Evolutionary conservation across 2,329 filamentous ascomycete species (phyloP).

Genomic region (Colletotrichum spaethianum): DNA sequence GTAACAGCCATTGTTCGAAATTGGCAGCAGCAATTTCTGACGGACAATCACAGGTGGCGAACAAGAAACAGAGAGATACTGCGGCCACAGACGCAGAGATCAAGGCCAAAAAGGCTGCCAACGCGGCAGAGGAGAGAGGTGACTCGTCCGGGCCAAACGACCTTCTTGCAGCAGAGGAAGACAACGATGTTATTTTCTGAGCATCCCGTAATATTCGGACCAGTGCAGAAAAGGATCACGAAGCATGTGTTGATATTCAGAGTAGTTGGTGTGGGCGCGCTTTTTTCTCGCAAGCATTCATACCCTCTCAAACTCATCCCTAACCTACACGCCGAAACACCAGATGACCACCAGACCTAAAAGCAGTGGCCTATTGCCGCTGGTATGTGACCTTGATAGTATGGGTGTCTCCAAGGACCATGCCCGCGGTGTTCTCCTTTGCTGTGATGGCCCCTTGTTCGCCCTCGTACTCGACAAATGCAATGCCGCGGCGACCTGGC

Average conservation of each 20-base stretch:
- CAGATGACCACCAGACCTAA: not conserved
- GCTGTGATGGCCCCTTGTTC: constrained; percentile 92
- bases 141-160: constrained; percentile 67
- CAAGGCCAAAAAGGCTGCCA: constrained; percentile 70
- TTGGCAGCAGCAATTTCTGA: not conserved
- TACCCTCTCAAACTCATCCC: constrained; percentile 1
- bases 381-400: constrained; percentile 97
- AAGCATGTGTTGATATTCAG: constrained; percentile 3
- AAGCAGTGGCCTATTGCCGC: constrained; percentile 73
- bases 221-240: not conserved
- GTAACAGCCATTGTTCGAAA: constrained; percentile 42
- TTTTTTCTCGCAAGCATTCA: constrained; percentile 5
- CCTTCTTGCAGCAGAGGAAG: constrained; percentile 81
- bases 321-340: not conserved
- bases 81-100: constrained; percentile 82
- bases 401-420: constrained; percentile 79
- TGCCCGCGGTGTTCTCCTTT: constrained; percentile 92
- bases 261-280: not conserved
- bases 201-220: not conserved
- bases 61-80: constrained; percentile 85
- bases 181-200: constrained; percentile 89
- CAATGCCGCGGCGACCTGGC: constrained; percentile 88
- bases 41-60: constrained; percentile 69
- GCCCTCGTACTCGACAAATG: constrained; percentile 96
- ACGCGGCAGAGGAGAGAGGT: constrained; percentile 54